These are phyloP conservation scores for Candida fluviatilis DNA, from an alignment of 805 yeast species.

Conservation along the genomic window DNA sequence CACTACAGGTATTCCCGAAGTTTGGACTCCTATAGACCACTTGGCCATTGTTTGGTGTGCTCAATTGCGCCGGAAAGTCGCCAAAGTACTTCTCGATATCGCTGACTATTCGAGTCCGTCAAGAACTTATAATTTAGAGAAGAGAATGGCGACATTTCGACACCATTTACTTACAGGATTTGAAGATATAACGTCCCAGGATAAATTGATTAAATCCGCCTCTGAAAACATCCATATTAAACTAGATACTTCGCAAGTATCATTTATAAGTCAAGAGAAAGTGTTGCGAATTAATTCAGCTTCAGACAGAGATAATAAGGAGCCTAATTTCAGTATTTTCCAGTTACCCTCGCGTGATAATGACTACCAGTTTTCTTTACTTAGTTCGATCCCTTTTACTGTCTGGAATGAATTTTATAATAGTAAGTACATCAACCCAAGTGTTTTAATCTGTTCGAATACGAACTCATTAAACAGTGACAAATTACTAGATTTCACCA, in stretches of 20 bases:
- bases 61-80: constrained; percentile 67
- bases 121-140: constrained; percentile 48
- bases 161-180: constrained; percentile 50
- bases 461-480: constrained; percentile 7
- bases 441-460: constrained; percentile 17
- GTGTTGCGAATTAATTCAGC: not conserved
- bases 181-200: constrained; percentile 33
- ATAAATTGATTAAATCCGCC: not conserved
- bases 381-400: constrained; percentile 2
- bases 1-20: constrained; percentile 82
- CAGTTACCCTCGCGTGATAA: not conserved
- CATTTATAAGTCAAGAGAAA: constrained; percentile 6
- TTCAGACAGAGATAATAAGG: not conserved
- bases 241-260: constrained; percentile 15
- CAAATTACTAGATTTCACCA: constrained; percentile 34
- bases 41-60: constrained; percentile 96
- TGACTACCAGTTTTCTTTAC: constrained; percentile 1
- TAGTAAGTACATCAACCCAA: constrained; percentile 9
- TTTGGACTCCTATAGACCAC: constrained; percentile 94
- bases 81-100: constrained; percentile 55
- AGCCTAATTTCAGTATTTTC: constrained; percentile 1
- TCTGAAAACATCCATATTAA: constrained; percentile 11
- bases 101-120: constrained; percentile 44
- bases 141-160: constrained; percentile 59
- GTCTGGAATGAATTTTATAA: constrained; percentile 9